phyloP scores from a whole-genome alignment of 2,329 filamentous ascomycete species.

The Monilinia polystroma region DNA sequence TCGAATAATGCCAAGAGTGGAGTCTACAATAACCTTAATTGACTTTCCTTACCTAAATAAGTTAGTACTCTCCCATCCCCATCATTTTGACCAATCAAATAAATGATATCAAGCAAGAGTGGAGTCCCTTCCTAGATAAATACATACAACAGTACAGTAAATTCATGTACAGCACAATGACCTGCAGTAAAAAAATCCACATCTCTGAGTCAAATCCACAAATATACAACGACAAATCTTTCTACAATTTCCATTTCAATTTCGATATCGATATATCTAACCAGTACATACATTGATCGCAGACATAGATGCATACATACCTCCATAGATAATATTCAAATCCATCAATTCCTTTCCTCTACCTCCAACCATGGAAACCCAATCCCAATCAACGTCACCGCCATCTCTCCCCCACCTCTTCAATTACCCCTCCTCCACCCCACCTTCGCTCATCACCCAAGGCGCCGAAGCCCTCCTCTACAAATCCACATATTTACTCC shows the following conservation, averaged over 20 bases:
- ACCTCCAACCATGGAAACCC: neutral
- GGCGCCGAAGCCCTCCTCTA: constrained; percentile 96
- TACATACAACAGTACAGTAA: neutral
- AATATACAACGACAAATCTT: constrained; percentile 8
- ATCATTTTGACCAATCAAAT: too few species aligned
- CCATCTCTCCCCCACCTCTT: constrained; percentile 35
- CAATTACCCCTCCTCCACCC: constrained; percentile 54
- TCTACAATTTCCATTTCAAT: neutral
- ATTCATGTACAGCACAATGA: constrained; percentile 16
- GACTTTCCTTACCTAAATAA: too few species aligned
- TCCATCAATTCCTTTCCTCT: too few species aligned
- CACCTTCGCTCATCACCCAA: constrained; percentile 76
- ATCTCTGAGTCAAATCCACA: constrained; percentile 8
- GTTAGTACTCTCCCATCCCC: too few species aligned
- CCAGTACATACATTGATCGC: too few species aligned
- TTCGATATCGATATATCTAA: neutral
- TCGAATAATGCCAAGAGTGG: too few species aligned
- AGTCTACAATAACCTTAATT: too few species aligned
- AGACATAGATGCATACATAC: too few species aligned
- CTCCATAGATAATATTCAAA: too few species aligned
- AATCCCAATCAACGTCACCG: neutral
- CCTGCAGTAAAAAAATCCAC: constrained; percentile 16
- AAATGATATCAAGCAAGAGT: too few species aligned
- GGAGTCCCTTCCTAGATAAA: too few species aligned
- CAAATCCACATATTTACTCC: constrained; percentile 74